A percentile compares a stretch with the other conserved stretches of the same genome.
Evolutionary conservation across 805 yeast species (phyloP).

Genomic region (Saturnispora quitensis): DNA sequence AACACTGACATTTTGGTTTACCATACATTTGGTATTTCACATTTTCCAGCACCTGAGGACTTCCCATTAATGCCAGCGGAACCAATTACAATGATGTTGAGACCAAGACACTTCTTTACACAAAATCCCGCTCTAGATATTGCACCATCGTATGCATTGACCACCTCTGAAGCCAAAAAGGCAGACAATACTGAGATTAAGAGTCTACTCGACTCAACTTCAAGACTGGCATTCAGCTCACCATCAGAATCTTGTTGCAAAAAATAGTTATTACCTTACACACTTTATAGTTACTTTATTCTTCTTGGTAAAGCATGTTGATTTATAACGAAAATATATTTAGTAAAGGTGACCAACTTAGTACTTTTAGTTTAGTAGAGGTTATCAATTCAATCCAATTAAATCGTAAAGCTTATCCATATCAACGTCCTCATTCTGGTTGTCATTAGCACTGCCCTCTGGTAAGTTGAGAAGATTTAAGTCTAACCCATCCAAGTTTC

Average conservation of each 20-base stretch:
- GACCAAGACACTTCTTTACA: slow-evolving; percentile 72
- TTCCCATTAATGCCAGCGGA: slow-evolving; percentile 88
- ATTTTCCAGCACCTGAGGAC: slow-evolving; percentile 84
- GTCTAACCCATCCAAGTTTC: slow-evolving; percentile 21
- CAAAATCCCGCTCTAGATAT: slow-evolving; percentile 74
- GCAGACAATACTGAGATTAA: slow-evolving; percentile 32
- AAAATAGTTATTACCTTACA: not conserved
- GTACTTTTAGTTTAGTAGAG: not conserved
- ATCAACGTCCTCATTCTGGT: slow-evolving; percentile 2
- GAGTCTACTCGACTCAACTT: slow-evolving; percentile 37
- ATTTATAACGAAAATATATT: not conserved
- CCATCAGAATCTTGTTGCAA: not conserved
- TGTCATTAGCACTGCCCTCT: slow-evolving; percentile 4
- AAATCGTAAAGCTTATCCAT: slow-evolving; percentile 13
- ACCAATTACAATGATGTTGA: slow-evolving; percentile 61
- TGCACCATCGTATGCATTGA: slow-evolving; percentile 50
- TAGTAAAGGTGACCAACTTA: no score
- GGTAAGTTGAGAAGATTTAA: slow-evolving; percentile 20
- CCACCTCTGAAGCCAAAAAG: slow-evolving; percentile 36
- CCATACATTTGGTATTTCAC: slow-evolving; percentile 81
- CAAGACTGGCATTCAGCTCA: slow-evolving; percentile 41
- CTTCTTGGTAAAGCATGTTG: not conserved
- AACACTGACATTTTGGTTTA: slow-evolving; percentile 65
- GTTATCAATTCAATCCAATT: slow-evolving; percentile 10
- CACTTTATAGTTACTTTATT: not conserved